Evolutionary conservation across 768 basidiomycete genomes (phyloP).

Genomic region (Podaxis mareebaensis): DNA sequence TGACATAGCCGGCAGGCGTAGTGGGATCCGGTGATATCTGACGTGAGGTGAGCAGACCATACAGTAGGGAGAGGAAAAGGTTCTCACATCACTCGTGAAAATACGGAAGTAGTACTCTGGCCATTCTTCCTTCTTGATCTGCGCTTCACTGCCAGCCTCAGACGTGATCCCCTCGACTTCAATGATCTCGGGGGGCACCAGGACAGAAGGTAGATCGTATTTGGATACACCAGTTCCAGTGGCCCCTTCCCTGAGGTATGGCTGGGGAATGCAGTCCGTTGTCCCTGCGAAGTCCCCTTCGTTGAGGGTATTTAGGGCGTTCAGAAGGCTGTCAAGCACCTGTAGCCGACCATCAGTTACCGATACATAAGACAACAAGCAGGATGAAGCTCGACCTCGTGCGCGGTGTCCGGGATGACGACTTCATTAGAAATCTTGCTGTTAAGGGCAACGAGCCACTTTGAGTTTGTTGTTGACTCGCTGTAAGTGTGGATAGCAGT

Average conservation of each 20-base stretch:
- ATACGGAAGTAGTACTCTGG: conserved; percentile 68
- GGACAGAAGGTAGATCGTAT: conserved; percentile 73
- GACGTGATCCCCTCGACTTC: conserved; percentile 73
- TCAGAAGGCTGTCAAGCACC: conserved; percentile 76
- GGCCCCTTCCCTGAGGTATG: conserved; percentile 39
- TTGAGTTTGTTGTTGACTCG: conserved; percentile 56
- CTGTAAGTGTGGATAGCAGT: conserved; percentile 70
- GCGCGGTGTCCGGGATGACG: conserved; percentile 46
- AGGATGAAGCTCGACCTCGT: conserved; percentile 51
- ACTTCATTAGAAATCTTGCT: conserved; percentile 49
- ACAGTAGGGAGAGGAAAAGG: conserved; percentile 2
- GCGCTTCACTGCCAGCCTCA: conserved; percentile 70
- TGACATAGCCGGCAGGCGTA: conserved; percentile 75
- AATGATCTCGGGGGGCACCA: conserved; percentile 87
- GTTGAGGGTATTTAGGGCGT: conserved; percentile 62
- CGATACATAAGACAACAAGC: conserved; percentile 4
- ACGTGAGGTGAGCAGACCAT: conserved; percentile 9
- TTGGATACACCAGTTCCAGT: conserved; percentile 35
- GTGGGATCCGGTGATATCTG: conserved; percentile 79
- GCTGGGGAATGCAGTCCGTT: conserved; percentile 60
- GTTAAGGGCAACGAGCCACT: conserved; percentile 67
- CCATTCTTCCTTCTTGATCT: conserved; percentile 82
- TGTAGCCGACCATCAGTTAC: conserved; percentile 28
- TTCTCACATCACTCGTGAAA: conserved; percentile 59
- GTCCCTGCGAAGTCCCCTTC: conserved; percentile 58